Evolutionary conservation across 352 stramenopile genomes (phyloP).

Genomic region (Phytophthora syringae): DNA sequence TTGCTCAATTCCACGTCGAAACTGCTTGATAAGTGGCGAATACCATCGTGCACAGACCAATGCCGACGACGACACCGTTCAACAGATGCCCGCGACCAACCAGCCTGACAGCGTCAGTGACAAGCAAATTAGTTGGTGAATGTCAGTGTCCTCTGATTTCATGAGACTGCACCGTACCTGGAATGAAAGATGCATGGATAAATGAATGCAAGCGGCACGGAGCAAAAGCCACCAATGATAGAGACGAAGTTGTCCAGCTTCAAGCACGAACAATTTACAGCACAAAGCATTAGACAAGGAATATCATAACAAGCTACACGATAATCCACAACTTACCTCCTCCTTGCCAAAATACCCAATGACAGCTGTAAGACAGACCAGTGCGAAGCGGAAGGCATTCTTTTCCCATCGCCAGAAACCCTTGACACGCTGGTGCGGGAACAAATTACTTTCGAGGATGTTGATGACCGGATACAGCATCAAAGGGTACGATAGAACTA

Average conservation of each 20-base stretch:
- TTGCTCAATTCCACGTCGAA: slow-evolving; percentile 48
- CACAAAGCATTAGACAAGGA: not conserved
- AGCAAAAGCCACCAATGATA: slow-evolving; percentile 73
- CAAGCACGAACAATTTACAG: slow-evolving; percentile 4
- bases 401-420: slow-evolving; percentile 69
- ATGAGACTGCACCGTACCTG: too few species aligned
- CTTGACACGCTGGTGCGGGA: slow-evolving; percentile 45
- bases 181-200: slow-evolving; percentile 74
- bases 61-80: slow-evolving; percentile 44
- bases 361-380: slow-evolving; percentile 64
- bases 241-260: slow-evolving; percentile 71
- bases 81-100: slow-evolving; percentile 46
- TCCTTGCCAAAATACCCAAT: slow-evolving; percentile 69
- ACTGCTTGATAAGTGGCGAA: slow-evolving; percentile 59
- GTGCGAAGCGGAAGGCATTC: slow-evolving; percentile 61
- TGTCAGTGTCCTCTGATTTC: too few species aligned
- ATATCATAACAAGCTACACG: not conserved
- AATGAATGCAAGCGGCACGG: slow-evolving; percentile 70
- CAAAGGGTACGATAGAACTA: slow-evolving; percentile 70
- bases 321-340: slow-evolving; percentile 22
- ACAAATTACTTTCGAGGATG: slow-evolving; percentile 64
- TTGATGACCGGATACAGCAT: slow-evolving; percentile 74
- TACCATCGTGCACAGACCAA: slow-evolving; percentile 58
- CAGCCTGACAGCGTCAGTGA: slow-evolving; percentile 30
- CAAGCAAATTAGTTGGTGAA: too few species aligned